Evolutionary conservation across 2,329 filamentous ascomycete species (phyloP).

Genomic region (Arthroderma uncinatum): DNA sequence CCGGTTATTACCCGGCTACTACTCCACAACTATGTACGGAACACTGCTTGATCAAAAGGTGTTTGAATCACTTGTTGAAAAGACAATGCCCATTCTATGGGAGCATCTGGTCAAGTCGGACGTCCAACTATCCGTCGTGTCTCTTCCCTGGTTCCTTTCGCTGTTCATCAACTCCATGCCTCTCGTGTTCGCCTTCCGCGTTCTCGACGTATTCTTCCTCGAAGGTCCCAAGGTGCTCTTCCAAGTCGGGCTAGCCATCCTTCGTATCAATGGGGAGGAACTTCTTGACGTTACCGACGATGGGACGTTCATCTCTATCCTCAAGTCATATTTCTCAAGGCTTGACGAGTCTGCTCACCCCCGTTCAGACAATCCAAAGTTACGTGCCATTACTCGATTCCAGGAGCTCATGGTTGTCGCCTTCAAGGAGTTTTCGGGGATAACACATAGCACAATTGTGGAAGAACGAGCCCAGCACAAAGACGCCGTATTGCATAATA

Average conservation of each 20-base stretch:
- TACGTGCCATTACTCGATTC: conserved; percentile 86
- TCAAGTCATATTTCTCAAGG: conserved; percentile 88
- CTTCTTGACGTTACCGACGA: conserved; percentile 87
- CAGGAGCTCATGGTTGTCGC: conserved; percentile 98
- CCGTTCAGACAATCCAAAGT: conserved; percentile 86
- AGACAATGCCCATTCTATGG: conserved; percentile 97
- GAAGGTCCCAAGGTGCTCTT: conserved; percentile 96
- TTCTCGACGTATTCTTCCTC: conserved; percentile 94
- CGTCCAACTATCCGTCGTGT: conserved; percentile 93
- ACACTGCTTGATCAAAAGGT: conserved; percentile 93
- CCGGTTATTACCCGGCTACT: conserved; percentile 86
- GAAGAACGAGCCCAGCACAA: conserved; percentile 89
- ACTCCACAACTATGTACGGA: conserved; percentile 98
- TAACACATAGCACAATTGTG: conserved; percentile 84
- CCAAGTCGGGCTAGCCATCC: conserved; percentile 90
- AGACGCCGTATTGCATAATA: conserved; percentile 83
- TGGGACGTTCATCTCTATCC: conserved; percentile 87
- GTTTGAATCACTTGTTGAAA: conserved; percentile 95
- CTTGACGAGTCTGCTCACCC: conserved; percentile 94
- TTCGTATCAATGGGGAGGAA: conserved; percentile 94
- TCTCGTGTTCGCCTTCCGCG: conserved; percentile 89
- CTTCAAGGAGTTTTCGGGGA: conserved; percentile 93
- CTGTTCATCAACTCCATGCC: conserved; percentile 99
- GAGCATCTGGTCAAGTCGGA: conserved; percentile 95
- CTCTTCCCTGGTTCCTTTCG: conserved; percentile 93